Evolutionary conservation across 2,329 filamentous ascomycete genomes (phyloP).

Genomic region (Colletotrichum camelliae): DNA sequence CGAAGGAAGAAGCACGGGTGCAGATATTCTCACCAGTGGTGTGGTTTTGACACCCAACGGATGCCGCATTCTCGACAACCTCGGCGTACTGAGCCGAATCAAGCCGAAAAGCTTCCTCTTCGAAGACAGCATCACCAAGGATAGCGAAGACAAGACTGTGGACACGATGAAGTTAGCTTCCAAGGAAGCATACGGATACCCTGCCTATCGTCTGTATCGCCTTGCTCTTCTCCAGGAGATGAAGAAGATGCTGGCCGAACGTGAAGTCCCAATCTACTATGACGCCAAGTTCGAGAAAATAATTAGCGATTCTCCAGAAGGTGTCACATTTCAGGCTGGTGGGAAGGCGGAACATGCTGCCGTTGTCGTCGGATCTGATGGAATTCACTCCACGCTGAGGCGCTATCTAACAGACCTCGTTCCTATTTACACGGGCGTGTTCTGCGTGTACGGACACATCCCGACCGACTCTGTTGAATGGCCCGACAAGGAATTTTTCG

Average conservation of each 20-base stretch:
- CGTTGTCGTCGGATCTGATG: not conserved
- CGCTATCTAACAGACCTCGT: not conserved
- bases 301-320: not conserved
- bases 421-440: not conserved
- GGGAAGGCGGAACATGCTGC: not conserved
- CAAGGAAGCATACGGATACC: not conserved
- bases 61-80: not conserved
- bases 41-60: not conserved
- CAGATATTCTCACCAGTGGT: not conserved
- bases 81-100: not conserved
- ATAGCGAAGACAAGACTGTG: not conserved
- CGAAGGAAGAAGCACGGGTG: not conserved
- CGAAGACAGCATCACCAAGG: not conserved
- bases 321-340: not conserved
- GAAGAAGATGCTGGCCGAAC: not conserved
- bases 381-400: not conserved
- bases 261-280: not conserved
- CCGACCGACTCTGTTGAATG: not conserved
- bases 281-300: not conserved
- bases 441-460: not conserved
- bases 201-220: not conserved
- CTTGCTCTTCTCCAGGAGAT: not conserved
- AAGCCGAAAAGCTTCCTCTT: not conserved
- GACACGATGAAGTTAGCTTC: not conserved
- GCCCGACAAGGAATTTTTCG: not conserved